Percentiles rank a stretch among this genome's conserved stretches.
Conservation (phyloP, 805 yeast genomes). For the Candida schatavii region DNA sequence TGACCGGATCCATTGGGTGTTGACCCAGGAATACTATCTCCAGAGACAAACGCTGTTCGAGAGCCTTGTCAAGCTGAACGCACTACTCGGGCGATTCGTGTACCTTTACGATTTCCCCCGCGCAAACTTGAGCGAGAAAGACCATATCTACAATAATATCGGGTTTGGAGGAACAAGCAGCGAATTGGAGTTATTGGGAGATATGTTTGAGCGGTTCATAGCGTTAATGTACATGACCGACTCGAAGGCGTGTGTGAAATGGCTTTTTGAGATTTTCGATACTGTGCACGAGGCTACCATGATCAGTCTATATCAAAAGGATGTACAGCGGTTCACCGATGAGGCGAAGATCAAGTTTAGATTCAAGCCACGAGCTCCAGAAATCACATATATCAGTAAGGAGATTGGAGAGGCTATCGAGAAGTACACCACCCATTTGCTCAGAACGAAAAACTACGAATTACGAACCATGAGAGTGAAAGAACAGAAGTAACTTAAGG, state of each 20-base stretch:
- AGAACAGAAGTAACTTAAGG: no score
- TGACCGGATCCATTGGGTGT: neutral
- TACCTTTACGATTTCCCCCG: conserved; percentile 3
- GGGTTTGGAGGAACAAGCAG: neutral
- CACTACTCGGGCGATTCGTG: neutral
- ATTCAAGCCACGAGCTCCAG: conserved; percentile 1
- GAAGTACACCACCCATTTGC: neutral
- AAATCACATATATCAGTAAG: neutral
- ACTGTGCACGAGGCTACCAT: conserved; percentile 6
- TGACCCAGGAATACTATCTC: conserved; percentile 1
- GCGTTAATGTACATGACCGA: conserved; percentile 11
- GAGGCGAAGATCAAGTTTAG: conserved; percentile 4
- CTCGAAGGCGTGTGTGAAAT: conserved; percentile 7
- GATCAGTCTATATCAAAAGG: conserved; percentile 7
- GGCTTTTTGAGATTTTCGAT: conserved; percentile 10
- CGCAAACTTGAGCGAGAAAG: neutral
- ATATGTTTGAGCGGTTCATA: conserved; percentile 11
- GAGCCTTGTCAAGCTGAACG: neutral
- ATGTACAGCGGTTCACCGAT: conserved; percentile 2
- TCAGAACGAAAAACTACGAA: neutral
- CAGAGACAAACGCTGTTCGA: conserved; percentile 1
- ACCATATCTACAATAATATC: neutral
- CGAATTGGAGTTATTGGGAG: conserved; percentile 9
- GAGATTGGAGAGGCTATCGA: conserved; percentile 1
- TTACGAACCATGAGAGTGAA: neutral